A percentile compares a stretch with the other conserved stretches of the same genome.
phyloP scores from a whole-genome alignment of 176 grass and related monocot species.

The Eleusine indica region DNA sequence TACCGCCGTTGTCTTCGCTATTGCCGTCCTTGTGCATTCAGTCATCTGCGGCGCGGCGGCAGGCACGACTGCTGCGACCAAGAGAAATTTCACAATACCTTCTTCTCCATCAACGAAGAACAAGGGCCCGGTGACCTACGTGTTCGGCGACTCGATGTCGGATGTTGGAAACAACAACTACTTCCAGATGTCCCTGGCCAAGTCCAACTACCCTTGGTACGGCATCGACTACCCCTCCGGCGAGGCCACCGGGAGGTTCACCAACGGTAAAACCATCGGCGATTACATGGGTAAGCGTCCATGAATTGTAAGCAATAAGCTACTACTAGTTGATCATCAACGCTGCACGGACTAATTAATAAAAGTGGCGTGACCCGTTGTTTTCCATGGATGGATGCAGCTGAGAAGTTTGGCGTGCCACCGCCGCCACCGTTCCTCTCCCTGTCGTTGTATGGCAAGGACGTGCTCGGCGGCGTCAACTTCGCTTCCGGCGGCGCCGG shows the following conservation, averaged over 20 bases:
- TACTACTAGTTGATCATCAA: background rate
- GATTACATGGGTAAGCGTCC: constrained; percentile 78
- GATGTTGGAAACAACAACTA: constrained; percentile 97
- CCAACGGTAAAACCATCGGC: constrained; percentile 86
- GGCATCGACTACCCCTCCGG: constrained; percentile 78
- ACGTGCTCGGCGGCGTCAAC: constrained; percentile 70
- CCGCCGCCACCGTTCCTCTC: constrained; percentile 75
- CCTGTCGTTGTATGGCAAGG: constrained; percentile 56
- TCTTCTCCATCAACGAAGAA: background rate
- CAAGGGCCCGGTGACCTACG: constrained; percentile 58
- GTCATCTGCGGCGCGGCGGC: background rate
- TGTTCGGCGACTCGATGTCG: constrained; percentile 95
- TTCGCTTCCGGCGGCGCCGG: constrained; percentile 90
- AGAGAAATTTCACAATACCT: constrained; percentile 4
- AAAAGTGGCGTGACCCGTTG: background rate
- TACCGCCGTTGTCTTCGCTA: constrained; percentile 34
- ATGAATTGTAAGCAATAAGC: too few species aligned
- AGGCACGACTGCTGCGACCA: background rate
- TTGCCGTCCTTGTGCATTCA: constrained; percentile 31
- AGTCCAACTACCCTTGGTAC: constrained; percentile 91
- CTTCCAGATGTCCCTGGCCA: constrained; percentile 76
- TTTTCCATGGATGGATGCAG: constrained; percentile 42
- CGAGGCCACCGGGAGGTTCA: constrained; percentile 84
- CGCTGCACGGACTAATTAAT: background rate
- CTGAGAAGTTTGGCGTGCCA: constrained; percentile 68